These are phyloP conservation scores for Macrocybe gigantea DNA, from an alignment of 768 basidiomycete genomes.

Conservation along the genomic window DNA sequence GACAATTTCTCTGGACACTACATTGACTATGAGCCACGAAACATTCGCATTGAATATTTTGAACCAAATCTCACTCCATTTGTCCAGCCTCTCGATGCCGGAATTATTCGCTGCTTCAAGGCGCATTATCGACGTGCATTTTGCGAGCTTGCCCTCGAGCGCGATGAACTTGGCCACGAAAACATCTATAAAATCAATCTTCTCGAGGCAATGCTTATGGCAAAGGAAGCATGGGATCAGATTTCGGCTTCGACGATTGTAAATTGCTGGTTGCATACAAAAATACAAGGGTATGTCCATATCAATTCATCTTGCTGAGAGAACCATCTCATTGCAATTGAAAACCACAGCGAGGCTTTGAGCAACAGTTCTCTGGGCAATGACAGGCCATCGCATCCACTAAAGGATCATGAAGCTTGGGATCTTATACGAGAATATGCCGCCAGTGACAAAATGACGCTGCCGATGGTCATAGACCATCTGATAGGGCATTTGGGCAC, in stretches of 20 bases:
- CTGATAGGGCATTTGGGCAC: slow-evolving; percentile 8
- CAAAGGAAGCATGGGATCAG: slow-evolving; percentile 21
- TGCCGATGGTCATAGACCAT: slow-evolving; percentile 8
- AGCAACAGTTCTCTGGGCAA: background rate
- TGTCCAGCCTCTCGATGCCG: slow-evolving; percentile 27
- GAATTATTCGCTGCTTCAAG: slow-evolving; percentile 21
- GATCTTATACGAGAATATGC: slow-evolving; percentile 11
- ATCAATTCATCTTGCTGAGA: no score
- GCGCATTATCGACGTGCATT: slow-evolving; percentile 24
- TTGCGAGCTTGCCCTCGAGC: slow-evolving; percentile 18
- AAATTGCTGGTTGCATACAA: slow-evolving; percentile 30
- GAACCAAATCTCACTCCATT: slow-evolving; percentile 29
- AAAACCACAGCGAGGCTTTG: no score
- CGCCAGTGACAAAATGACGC: slow-evolving; percentile 4
- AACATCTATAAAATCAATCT: slow-evolving; percentile 31
- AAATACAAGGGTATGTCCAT: slow-evolving; percentile 13
- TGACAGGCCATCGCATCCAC: background rate
- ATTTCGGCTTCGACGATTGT: slow-evolving; percentile 23
- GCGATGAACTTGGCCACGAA: slow-evolving; percentile 21
- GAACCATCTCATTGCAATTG: no score
- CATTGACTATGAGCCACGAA: slow-evolving; percentile 17
- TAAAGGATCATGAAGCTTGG: slow-evolving; percentile 9
- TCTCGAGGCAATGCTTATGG: slow-evolving; percentile 28
- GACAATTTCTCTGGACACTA: slow-evolving; percentile 28
- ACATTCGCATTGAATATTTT: slow-evolving; percentile 23